Conservation (phyloP, 2,329 filamentous ascomycete species). For the Allantophomopsis lycopodina region DNA sequence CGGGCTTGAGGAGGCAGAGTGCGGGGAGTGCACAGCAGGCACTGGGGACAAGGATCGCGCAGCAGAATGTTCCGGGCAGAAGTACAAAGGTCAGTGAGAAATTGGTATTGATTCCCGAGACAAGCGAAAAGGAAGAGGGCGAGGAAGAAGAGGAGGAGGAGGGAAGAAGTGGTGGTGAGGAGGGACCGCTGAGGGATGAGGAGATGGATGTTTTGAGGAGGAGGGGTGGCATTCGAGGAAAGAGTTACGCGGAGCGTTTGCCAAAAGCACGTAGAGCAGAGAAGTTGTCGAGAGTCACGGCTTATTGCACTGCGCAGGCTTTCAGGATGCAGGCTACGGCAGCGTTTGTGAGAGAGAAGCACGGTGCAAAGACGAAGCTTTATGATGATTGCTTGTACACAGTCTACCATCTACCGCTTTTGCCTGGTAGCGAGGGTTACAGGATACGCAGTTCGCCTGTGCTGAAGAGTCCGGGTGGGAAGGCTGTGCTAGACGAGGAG, state of each 20-base stretch:
- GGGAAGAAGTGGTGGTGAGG: constrained; percentile 29
- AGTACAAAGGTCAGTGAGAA: constrained; percentile 95
- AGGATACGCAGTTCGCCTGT: constrained; percentile 81
- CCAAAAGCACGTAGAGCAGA: constrained; percentile 80
- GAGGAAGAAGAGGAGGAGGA: constrained; percentile 44
- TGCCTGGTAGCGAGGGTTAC: constrained; percentile 78
- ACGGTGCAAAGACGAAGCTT: constrained; percentile 84
- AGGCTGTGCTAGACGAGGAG: constrained; percentile 84
- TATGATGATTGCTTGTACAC: constrained; percentile 97
- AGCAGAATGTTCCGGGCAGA: constrained; percentile 58
- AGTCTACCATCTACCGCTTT: constrained; percentile 82
- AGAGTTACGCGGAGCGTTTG: constrained; percentile 87
- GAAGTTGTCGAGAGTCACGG: constrained; percentile 79
- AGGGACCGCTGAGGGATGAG: constrained; percentile 52
- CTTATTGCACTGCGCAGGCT: constrained; percentile 89
- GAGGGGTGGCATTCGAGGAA: constrained; percentile 51
- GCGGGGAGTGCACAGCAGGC: constrained; percentile 20
- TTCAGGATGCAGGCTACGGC: constrained; percentile 86
- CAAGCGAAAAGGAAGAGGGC: constrained; percentile 44
- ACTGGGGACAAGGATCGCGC: constrained; percentile 23
- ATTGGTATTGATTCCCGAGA: constrained; percentile 85
- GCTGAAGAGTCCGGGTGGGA: constrained; percentile 83
- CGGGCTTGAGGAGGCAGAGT: constrained; percentile 31
- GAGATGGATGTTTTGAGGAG: constrained; percentile 51
- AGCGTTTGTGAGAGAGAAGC: constrained; percentile 73